A percentile compares a stretch with the other conserved stretches of the same genome.
Evolutionary conservation across 352 stramenopile species (phyloP).

Genomic region (Phytophthora aleatoria): DNA sequence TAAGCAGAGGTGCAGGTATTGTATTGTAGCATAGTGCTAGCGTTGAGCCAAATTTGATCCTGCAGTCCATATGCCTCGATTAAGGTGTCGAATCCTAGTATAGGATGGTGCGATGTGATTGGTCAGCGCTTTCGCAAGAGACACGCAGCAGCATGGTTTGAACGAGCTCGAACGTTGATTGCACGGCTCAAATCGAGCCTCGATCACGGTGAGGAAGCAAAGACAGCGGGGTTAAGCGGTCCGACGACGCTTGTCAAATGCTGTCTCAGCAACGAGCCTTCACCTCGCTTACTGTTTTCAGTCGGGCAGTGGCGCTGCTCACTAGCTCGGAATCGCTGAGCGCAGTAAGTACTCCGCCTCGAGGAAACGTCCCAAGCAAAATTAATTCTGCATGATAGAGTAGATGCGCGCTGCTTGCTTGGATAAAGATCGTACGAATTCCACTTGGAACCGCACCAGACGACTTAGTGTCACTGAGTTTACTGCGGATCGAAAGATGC

Average conservation of each 20-base stretch:
- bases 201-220: slow-evolving; percentile 26
- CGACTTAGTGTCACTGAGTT: not conserved
- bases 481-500: slow-evolving; percentile 9
- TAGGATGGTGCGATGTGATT: slow-evolving; percentile 12
- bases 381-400: not conserved
- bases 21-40: no score
- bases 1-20: no score
- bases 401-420: slow-evolving; percentile 11
- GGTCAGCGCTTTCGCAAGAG: slow-evolving; percentile 18
- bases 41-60: no score
- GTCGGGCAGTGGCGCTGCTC: not conserved
- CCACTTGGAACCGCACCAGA: slow-evolving; percentile 1
- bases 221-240: slow-evolving; percentile 18
- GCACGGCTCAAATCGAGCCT: slow-evolving; percentile 1
- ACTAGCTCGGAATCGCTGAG: no score
- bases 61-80: no score
- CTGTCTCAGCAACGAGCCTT: slow-evolving; percentile 6
- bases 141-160: slow-evolving; percentile 11
- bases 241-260: slow-evolving; percentile 30
- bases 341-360: not conserved
- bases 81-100: not conserved
- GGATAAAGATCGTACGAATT: slow-evolving; percentile 12
- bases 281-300: not conserved
- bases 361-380: slow-evolving; percentile 6
- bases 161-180: slow-evolving; percentile 20